phyloP scores from a whole-genome alignment of 768 basidiomycete genomes.

The Boletus reticulatus region DNA sequence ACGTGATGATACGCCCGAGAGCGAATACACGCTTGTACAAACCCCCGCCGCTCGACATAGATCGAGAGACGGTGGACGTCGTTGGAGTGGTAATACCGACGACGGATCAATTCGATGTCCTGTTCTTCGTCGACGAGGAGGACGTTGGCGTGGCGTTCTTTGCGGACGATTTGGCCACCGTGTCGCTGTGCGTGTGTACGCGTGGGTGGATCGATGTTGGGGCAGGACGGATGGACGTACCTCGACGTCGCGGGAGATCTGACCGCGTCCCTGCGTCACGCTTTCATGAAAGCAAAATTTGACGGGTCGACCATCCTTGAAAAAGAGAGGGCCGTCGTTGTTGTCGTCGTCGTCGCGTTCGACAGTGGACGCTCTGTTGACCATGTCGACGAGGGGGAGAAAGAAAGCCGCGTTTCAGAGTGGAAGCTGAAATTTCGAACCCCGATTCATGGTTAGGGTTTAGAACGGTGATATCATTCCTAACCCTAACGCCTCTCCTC shows the following conservation, averaged over 20 bases:
- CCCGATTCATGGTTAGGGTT: constrained; percentile 32
- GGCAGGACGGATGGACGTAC: constrained; percentile 3
- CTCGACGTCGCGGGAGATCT: constrained; percentile 20
- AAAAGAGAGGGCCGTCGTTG: constrained; percentile 16
- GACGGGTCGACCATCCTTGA: constrained; percentile 20
- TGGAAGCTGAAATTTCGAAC: constrained; percentile 21
- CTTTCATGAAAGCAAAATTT: constrained; percentile 29
- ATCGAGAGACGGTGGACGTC: constrained; percentile 15
- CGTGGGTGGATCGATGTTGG: too few relatives aligned
- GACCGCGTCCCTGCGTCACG: constrained; percentile 18
- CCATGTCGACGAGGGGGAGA: neutral
- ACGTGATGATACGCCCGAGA: constrained; percentile 12
- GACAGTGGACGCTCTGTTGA: neutral
- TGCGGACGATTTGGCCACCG: constrained; percentile 17
- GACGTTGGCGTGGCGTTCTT: constrained; percentile 22
- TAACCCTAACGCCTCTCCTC: constrained; percentile 1
- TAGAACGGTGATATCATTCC: constrained; percentile 10
- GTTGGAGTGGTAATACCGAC: constrained; percentile 23
- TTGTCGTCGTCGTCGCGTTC: neutral
- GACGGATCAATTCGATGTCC: constrained; percentile 24
- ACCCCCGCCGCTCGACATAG: constrained; percentile 24
- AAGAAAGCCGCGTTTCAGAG: neutral
- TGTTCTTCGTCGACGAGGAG: constrained; percentile 30
- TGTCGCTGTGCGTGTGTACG: constrained; percentile 8
- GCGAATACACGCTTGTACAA: constrained; percentile 24